A percentile compares a stretch with the other conserved stretches of the same genome.
These are phyloP conservation scores for Persicaria maculosa DNA, from an alignment of 148 eudicot genomes.

Conservation along the genomic window DNA sequence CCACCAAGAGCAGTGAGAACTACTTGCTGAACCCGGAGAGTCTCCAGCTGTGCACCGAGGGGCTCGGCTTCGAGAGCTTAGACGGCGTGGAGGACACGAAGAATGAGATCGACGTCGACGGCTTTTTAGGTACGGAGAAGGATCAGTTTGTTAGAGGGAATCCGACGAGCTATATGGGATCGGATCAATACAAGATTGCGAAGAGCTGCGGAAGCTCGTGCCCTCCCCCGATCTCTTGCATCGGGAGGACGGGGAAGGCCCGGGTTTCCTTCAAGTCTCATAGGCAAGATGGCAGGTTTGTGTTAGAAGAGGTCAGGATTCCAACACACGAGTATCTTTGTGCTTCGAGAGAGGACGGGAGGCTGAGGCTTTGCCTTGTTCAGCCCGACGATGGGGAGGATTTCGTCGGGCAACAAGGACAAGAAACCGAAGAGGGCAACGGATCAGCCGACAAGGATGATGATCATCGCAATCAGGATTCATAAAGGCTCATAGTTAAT, in stretches of 20 bases:
- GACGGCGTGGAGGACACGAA: conserved; percentile 50
- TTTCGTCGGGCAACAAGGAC: conserved; percentile 7
- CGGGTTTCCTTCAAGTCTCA: conserved; percentile 57
- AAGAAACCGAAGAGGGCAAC: neutral
- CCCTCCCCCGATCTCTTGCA: conserved; percentile 84
- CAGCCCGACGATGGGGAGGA: conserved; percentile 34
- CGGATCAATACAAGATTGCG: conserved; percentile 26
- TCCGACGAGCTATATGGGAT: conserved; percentile 2
- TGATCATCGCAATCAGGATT: too few species aligned
- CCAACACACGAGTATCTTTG: conserved; percentile 60
- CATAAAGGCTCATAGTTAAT: too few species aligned
- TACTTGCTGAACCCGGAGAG: conserved; percentile 55
- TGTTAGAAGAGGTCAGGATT: conserved; percentile 53
- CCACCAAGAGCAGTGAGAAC: conserved; percentile 36
- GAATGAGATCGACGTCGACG: conserved; percentile 1
- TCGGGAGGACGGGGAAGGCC: conserved; percentile 65
- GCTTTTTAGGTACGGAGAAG: conserved; percentile 8
- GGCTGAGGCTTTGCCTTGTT: conserved; percentile 50
- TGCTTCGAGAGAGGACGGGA: conserved; percentile 65
- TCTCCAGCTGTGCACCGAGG: conserved; percentile 74
- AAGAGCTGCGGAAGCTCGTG: conserved; percentile 28
- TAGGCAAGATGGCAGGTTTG: conserved; percentile 63
- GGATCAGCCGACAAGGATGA: neutral
- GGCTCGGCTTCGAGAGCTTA: conserved; percentile 79
- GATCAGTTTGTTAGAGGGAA: conserved; percentile 13